These are phyloP conservation scores for Hypoxylon perforatum DNA, from an alignment of 495 filamentous ascomycete genomes.

Conservation along the genomic window DNA sequence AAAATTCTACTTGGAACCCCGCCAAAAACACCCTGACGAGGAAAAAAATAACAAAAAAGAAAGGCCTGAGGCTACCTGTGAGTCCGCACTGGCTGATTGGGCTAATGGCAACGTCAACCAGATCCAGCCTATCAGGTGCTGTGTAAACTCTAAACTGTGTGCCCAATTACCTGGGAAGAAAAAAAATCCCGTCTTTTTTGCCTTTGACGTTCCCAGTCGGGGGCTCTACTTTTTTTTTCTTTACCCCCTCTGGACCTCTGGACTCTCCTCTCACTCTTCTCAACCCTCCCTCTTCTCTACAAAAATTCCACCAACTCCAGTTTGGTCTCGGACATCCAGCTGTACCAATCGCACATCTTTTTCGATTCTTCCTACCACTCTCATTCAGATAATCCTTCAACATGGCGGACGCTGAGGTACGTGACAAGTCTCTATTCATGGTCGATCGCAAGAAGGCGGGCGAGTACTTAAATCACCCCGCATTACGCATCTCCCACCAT, in stretches of 20 bases:
- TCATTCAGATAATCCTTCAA: conserved; percentile 52
- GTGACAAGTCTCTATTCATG: conserved; percentile 26
- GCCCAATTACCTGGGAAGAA: conserved; percentile 31
- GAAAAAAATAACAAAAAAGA: conserved; percentile 19
- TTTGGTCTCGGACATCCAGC: conserved; percentile 40
- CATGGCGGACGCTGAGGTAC: conserved; percentile 62
- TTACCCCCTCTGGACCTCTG: conserved; percentile 38
- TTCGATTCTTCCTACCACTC: conserved; percentile 40
- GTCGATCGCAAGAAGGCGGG: conserved; percentile 35
- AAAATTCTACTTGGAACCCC: not conserved
- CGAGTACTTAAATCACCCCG: conserved; percentile 32
- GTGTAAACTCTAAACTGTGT: conserved; percentile 31
- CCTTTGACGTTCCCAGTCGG: conserved; percentile 18
- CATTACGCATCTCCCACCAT: conserved; percentile 28
- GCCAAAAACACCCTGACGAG: not conserved
- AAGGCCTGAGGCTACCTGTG: not conserved
- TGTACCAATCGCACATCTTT: conserved; percentile 43
- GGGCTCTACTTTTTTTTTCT: conserved; percentile 36
- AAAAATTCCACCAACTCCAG: conserved; percentile 35
- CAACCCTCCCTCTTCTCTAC: conserved; percentile 26
- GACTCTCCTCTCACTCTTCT: conserved; percentile 42
- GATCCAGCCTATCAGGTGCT: conserved; percentile 28
- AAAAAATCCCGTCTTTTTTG: conserved; percentile 41
- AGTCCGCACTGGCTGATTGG: not conserved
- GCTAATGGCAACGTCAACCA: conserved; percentile 11